phyloP scores from a whole-genome alignment of 495 filamentous ascomycete genomes.

The Thozetella sp. region DNA sequence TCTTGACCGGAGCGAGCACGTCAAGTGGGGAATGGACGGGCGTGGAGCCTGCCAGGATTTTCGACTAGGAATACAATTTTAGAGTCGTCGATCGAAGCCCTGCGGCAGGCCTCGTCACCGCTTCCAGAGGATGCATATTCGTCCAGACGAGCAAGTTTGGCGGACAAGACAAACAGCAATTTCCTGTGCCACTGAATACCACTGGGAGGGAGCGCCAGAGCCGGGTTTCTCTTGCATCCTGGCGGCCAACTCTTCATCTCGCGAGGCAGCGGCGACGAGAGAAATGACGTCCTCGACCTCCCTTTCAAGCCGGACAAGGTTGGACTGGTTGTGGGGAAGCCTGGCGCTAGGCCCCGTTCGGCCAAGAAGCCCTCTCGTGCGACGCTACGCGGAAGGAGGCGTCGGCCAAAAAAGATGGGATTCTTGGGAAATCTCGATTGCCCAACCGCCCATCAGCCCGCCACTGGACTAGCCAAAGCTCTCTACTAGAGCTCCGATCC shows the following conservation, averaged over 20 bases:
- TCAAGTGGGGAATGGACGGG: background rate
- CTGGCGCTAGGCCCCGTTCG: background rate
- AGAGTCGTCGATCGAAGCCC: background rate
- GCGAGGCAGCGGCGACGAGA: background rate
- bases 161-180: background rate
- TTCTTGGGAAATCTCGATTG: background rate
- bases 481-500: too few relatives aligned
- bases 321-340: background rate
- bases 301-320: too few relatives aligned
- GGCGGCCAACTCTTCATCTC: background rate
- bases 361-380: too few relatives aligned
- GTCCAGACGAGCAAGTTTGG: too few relatives aligned
- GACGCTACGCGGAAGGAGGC: background rate
- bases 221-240: background rate
- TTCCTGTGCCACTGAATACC: background rate
- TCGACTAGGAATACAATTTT: conserved; percentile 1
- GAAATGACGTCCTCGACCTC: background rate
- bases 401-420: background rate
- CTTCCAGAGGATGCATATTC: too few relatives aligned
- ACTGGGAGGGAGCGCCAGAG: background rate
- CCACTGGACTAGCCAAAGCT: too few relatives aligned
- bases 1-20: background rate
- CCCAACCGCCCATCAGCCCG: background rate
- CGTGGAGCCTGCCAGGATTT: background rate
- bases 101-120: background rate